Evolutionary conservation across 345 rosid species (phyloP).

Genomic region (Moringa oleifera): DNA sequence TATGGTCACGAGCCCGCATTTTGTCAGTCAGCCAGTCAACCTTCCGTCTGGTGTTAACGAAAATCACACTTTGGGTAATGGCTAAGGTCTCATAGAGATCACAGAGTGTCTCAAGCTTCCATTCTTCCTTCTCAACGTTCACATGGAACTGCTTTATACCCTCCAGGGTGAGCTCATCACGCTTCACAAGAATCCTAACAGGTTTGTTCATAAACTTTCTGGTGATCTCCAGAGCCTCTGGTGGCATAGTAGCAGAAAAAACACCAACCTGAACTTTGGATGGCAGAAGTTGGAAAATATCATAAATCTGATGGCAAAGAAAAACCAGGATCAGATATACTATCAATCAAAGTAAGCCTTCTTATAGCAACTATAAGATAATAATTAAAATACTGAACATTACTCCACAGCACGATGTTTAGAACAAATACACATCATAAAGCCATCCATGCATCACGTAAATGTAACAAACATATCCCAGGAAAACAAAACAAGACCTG

Average conservation of each 20-base stretch:
- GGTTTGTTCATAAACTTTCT: slow-evolving; percentile 81
- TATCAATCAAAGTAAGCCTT: too few relatives aligned
- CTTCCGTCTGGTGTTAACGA: slow-evolving; percentile 68
- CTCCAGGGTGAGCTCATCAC: slow-evolving; percentile 72
- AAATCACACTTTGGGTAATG: slow-evolving; percentile 71
- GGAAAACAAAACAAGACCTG: slow-evolving; percentile 36
- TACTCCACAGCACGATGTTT: too few relatives aligned
- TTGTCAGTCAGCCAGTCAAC: slow-evolving; percentile 82
- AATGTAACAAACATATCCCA: not conserved
- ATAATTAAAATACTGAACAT: too few relatives aligned
- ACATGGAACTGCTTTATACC: slow-evolving; percentile 78
- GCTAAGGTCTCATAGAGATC: slow-evolving; percentile 74
- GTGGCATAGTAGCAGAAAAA: slow-evolving; percentile 81
- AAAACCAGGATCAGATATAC: slow-evolving; percentile 1
- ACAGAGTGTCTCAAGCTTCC: slow-evolving; percentile 76
- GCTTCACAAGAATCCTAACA: slow-evolving; percentile 71
- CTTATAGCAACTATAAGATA: too few relatives aligned
- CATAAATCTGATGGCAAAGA: slow-evolving; percentile 48
- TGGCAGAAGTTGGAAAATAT: slow-evolving; percentile 73
- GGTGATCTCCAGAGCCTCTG: slow-evolving; percentile 77
- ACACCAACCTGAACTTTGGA: slow-evolving; percentile 68
- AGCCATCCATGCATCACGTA: not conserved
- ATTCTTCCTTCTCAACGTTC: slow-evolving; percentile 66
- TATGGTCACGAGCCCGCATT: slow-evolving; percentile 63
- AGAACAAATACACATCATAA: too few relatives aligned